Evolutionary conservation across 2,329 filamentous ascomycete genomes (phyloP).

Genomic region (Calcarisporium arbuscula): DNA sequence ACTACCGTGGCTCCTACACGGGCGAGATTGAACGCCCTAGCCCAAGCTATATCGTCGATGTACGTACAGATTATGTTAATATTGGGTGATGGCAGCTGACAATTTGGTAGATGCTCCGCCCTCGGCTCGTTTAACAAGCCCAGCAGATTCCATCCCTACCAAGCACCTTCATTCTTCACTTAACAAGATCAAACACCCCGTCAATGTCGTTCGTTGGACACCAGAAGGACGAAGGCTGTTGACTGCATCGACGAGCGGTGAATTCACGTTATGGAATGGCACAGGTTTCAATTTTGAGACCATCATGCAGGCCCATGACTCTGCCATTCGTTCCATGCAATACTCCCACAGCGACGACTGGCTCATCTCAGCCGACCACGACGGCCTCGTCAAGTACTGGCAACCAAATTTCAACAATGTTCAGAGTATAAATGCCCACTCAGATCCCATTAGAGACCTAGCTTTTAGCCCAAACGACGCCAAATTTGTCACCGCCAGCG

Average conservation of each 20-base stretch:
- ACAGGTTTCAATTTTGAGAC: conserved; percentile 99
- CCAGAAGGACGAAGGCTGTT: conserved; percentile 87
- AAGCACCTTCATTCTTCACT: conserved; percentile 96
- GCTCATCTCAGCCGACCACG: conserved; percentile 92
- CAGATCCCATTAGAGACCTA: conserved; percentile 82
- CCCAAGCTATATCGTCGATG: conserved; percentile 83
- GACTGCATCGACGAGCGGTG: conserved; percentile 91
- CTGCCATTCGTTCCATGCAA: conserved; percentile 71
- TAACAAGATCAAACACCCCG: conserved; percentile 96
- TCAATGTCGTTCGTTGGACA: conserved; percentile 97
- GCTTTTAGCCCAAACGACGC: conserved; percentile 90
- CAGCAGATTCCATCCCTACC: conserved; percentile 85
- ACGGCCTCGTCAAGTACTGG: conserved; percentile 96
- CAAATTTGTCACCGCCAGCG: conserved; percentile 93
- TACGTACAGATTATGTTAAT: conserved; percentile 38
- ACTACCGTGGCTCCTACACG: conserved; percentile 63
- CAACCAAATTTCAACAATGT: conserved; percentile 99
- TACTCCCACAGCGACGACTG: conserved; percentile 97
- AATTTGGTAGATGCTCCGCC: conserved; percentile 69
- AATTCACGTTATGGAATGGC: conserved; percentile 98
- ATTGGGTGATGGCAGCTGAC: conserved; percentile 13
- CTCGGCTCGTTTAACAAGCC: conserved; percentile 62
- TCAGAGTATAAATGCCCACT: conserved; percentile 85
- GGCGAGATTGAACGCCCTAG: conserved; percentile 81
- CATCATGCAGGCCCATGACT: conserved; percentile 96